phyloP scores from a whole-genome alignment of 2,329 filamentous ascomycete genomes.

The Parafenestella ontariensis region DNA sequence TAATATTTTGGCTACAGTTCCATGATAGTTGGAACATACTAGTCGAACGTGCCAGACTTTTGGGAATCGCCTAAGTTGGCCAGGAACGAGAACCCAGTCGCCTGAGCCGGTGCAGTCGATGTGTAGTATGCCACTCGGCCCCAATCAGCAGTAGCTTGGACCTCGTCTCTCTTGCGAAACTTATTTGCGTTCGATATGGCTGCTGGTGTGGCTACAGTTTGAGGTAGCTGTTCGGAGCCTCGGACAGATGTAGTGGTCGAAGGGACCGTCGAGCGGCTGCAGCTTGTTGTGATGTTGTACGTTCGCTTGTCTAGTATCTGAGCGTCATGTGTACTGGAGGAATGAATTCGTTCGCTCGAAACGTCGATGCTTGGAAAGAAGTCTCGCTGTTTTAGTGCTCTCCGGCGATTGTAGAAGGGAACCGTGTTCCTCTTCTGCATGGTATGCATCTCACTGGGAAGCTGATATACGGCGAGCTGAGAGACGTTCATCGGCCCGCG shows the following conservation, averaged over 20 bases:
- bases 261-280: constrained; percentile 14
- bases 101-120: constrained; percentile 47
- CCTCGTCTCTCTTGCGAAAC: constrained; percentile 1
- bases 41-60: constrained; percentile 63
- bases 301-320: constrained; percentile 4
- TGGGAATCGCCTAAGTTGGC: constrained; percentile 63
- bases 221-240: constrained; percentile 4
- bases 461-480: constrained; percentile 73
- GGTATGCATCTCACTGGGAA: constrained; percentile 37
- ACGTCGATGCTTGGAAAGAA: not conserved
- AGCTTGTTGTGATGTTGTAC: constrained; percentile 8
- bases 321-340: not conserved
- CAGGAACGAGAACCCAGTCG: constrained; percentile 64
- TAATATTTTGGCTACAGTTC: constrained; percentile 10
- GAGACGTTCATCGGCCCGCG: constrained; percentile 73
- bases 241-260: constrained; percentile 17
- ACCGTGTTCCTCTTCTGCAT: constrained; percentile 24
- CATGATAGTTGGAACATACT: constrained; percentile 34
- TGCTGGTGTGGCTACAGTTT: not conserved
- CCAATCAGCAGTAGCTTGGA: constrained; percentile 43
- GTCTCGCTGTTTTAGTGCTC: constrained; percentile 11
- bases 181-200: not conserved
- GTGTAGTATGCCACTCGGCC: constrained; percentile 58
- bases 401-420: constrained; percentile 25
- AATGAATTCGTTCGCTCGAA: not conserved